These are phyloP conservation scores for Lipomyces yamadae DNA, from an alignment of 805 yeast genomes.

Conservation along the genomic window DNA sequence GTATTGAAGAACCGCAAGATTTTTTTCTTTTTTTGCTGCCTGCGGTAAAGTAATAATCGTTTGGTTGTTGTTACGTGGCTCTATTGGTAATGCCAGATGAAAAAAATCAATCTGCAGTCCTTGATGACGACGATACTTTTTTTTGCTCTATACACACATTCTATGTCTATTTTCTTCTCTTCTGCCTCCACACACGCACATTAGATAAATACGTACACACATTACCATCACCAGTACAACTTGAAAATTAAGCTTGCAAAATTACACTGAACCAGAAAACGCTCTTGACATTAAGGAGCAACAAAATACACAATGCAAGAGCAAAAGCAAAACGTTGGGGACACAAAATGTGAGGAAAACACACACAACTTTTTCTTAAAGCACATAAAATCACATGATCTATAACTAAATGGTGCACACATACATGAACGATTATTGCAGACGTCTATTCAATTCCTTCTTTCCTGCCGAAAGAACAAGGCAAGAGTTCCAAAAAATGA, in stretches of 20 bases:
- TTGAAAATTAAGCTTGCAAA: neutral
- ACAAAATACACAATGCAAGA: neutral
- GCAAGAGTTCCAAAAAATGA: neutral
- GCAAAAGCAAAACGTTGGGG: neutral
- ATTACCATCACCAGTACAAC: neutral
- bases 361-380: slow-evolving; percentile 1
- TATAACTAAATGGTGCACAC: neutral
- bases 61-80: neutral
- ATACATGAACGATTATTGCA: neutral
- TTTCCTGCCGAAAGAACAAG: neutral
- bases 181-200: neutral
- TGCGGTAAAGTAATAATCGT: neutral
- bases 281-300: neutral
- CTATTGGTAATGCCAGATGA: slow-evolving; percentile 3
- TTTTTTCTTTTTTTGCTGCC: neutral
- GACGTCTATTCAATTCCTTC: neutral
- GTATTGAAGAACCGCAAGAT: neutral
- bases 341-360: no score
- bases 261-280: neutral
- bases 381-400: neutral
- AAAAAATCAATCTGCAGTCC: neutral
- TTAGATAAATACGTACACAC: neutral
- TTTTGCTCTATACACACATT: neutral
- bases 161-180: neutral
- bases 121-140: neutral